phyloP scores from a whole-genome alignment of 2,329 filamentous ascomycete genomes.

The Colletotrichum limetticola region DNA sequence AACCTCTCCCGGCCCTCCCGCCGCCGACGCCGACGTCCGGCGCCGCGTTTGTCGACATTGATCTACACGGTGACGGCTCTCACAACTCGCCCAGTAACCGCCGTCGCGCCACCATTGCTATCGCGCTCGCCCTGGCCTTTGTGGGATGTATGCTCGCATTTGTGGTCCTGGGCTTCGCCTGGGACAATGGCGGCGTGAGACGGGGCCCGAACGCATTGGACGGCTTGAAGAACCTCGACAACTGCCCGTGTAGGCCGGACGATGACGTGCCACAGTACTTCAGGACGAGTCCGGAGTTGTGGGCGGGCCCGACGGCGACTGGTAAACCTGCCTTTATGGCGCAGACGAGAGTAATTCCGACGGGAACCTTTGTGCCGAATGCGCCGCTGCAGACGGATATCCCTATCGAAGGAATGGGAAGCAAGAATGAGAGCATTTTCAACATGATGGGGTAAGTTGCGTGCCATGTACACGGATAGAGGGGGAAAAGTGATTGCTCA shows the following conservation, averaged over 20 bases:
- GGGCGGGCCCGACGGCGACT: conserved; percentile 75
- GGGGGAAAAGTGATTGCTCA: not conserved
- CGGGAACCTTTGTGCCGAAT: conserved; percentile 74
- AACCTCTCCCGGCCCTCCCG: conserved; percentile 35
- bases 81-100: conserved; percentile 6
- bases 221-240: conserved; percentile 35
- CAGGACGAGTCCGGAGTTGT: conserved; percentile 69
- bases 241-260: conserved; percentile 44
- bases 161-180: conserved; percentile 47
- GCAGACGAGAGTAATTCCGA: conserved; percentile 75
- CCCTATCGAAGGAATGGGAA: conserved; percentile 70
- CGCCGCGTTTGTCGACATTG: conserved; percentile 19
- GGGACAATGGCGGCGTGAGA: conserved; percentile 31
- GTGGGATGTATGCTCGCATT: conserved; percentile 49
- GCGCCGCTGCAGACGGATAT: conserved; percentile 76
- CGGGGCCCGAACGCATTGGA: conserved; percentile 31
- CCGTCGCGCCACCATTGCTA: conserved; percentile 16
- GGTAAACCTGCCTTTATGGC: conserved; percentile 77
- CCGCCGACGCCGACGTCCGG: conserved; percentile 8
- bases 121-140: conserved; percentile 41
- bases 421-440: conserved; percentile 73
- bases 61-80: conserved; percentile 7
- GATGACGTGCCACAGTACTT: conserved; percentile 69
- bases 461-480: not conserved
- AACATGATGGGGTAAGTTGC: conserved; percentile 68